These are phyloP conservation scores for Talaromyces amestolkiae DNA, from an alignment of 2,329 filamentous ascomycete genomes.

Conservation along the genomic window DNA sequence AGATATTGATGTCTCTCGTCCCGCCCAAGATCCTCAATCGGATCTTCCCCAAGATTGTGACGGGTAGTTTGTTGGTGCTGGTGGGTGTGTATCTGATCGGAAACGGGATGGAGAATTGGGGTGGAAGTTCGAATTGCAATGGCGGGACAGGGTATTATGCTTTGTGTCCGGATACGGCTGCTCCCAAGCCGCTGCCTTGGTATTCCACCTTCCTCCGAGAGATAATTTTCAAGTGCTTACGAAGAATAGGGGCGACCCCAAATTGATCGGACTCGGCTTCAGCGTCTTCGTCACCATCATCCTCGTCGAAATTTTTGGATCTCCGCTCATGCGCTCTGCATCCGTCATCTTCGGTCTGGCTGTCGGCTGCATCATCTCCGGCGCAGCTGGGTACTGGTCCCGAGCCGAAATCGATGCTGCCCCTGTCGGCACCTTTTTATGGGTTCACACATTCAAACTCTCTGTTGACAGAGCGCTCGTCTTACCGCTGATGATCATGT, in stretches of 20 bases:
- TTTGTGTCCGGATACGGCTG: conserved; percentile 64
- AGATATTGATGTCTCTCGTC: conserved; percentile 72
- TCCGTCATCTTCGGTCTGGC: conserved; percentile 73
- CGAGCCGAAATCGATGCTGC: conserved; percentile 67
- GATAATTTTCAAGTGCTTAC: neutral
- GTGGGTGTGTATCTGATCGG: conserved; percentile 73
- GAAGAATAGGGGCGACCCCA: conserved; percentile 57
- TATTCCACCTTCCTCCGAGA: conserved; percentile 3
- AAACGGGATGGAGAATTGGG: conserved; percentile 74
- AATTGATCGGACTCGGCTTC: conserved; percentile 78
- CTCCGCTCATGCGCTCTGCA: conserved; percentile 80
- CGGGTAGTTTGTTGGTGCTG: conserved; percentile 65
- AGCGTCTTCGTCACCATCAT: conserved; percentile 77
- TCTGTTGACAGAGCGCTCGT: conserved; percentile 34
- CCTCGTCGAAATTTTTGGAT: conserved; percentile 74
- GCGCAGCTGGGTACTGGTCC: conserved; percentile 75
- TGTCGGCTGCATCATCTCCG: conserved; percentile 74
- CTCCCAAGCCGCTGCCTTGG: conserved; percentile 72
- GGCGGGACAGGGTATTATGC: conserved; percentile 64
- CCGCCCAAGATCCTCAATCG: conserved; percentile 66
- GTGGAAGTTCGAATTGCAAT: conserved; percentile 50
- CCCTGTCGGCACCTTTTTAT: conserved; percentile 66
- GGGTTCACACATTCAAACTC: conserved; percentile 16
- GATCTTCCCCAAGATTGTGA: conserved; percentile 77
- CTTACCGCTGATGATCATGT: conserved; percentile 66